Evolutionary conservation across 2,329 filamentous ascomycete genomes (phyloP).

Genomic region (Apiospora arundinis): DNA sequence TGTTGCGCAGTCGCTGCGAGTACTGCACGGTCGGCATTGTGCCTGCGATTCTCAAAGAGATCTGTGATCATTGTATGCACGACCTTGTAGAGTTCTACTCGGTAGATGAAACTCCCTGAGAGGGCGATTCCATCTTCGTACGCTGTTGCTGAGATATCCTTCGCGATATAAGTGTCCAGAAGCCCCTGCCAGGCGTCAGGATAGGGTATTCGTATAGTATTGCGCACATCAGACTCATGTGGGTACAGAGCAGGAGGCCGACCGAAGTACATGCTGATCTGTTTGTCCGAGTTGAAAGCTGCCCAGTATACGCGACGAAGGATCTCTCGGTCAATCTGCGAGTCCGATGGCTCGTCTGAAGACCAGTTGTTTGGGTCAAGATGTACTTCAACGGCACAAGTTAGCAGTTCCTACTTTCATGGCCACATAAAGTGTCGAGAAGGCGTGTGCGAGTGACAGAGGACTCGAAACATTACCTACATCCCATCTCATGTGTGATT

Average conservation of each 20-base stretch:
- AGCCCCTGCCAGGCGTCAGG: slow-evolving; percentile 55
- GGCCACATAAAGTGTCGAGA: too few species aligned
- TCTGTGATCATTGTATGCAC: slow-evolving; percentile 57
- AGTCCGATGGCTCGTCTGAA: slow-evolving; percentile 44
- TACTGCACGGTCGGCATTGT: slow-evolving; percentile 47
- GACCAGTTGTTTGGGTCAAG: slow-evolving; percentile 57
- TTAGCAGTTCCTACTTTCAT: not conserved
- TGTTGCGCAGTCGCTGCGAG: slow-evolving; percentile 50
- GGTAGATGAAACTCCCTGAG: slow-evolving; percentile 53
- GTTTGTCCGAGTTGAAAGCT: slow-evolving; percentile 56
- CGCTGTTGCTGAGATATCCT: slow-evolving; percentile 49
- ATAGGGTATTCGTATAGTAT: slow-evolving; percentile 55
- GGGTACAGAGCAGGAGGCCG: slow-evolving; percentile 56
- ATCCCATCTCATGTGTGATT: slow-evolving; percentile 57
- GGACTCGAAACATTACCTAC: not conserved
- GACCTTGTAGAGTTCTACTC: slow-evolving; percentile 55
- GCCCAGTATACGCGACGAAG: slow-evolving; percentile 57
- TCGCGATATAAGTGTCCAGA: slow-evolving; percentile 54
- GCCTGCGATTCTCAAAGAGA: slow-evolving; percentile 54
- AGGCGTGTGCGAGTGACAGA: too few species aligned
- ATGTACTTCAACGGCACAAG: slow-evolving; percentile 40
- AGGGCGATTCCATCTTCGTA: slow-evolving; percentile 54
- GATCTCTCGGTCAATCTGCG: slow-evolving; percentile 52
- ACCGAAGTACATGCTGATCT: slow-evolving; percentile 58
- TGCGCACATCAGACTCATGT: slow-evolving; percentile 55